phyloP scores from a whole-genome alignment of 768 basidiomycete species.

The Mycena haematopus region DNA sequence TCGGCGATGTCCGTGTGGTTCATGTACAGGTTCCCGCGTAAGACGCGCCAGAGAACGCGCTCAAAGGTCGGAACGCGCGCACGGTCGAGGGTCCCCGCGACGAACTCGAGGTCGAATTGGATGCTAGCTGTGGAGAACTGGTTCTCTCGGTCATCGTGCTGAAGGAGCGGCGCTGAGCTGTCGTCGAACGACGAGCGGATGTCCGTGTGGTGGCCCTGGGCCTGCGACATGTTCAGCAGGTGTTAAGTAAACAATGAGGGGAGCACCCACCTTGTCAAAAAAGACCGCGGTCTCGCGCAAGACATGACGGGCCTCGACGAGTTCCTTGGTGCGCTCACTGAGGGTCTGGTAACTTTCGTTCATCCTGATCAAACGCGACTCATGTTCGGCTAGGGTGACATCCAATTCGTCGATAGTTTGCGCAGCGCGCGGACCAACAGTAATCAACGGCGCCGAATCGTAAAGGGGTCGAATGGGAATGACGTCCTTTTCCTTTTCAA shows the following conservation, averaged over 20 bases:
- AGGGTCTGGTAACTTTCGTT: conserved; percentile 91
- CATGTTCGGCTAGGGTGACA: conserved; percentile 84
- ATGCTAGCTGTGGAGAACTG: conserved; percentile 56
- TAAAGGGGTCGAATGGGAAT: conserved; percentile 84
- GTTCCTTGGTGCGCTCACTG: conserved; percentile 83
- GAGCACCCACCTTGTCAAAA: conserved; percentile 73
- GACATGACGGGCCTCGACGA: conserved; percentile 94
- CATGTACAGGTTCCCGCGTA: conserved; percentile 99
- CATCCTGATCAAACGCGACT: conserved; percentile 85
- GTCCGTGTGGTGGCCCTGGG: conserved; percentile 77
- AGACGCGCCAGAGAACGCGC: conserved; percentile 96
- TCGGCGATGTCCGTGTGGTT: conserved; percentile 96
- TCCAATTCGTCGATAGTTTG: conserved; percentile 95
- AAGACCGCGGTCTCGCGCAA: conserved; percentile 95
- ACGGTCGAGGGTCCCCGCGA: conserved; percentile 96
- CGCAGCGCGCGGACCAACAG: conserved; percentile 90
- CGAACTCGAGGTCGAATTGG: conserved; percentile 95
- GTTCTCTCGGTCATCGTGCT: conserved; percentile 85
- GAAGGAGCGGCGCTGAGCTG: conserved; percentile 86
- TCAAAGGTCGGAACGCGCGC: conserved; percentile 92
- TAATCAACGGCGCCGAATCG: conserved; percentile 86
- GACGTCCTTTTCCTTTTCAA: conserved; percentile 83
- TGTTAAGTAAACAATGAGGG: conserved; percentile 29
- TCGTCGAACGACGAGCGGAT: conserved; percentile 93
- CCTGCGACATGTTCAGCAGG: conserved; percentile 50